These are phyloP conservation scores for Teratosphaeria pseudoeucalypti DNA, from an alignment of 2,329 filamentous ascomycete genomes.

Conservation along the genomic window DNA sequence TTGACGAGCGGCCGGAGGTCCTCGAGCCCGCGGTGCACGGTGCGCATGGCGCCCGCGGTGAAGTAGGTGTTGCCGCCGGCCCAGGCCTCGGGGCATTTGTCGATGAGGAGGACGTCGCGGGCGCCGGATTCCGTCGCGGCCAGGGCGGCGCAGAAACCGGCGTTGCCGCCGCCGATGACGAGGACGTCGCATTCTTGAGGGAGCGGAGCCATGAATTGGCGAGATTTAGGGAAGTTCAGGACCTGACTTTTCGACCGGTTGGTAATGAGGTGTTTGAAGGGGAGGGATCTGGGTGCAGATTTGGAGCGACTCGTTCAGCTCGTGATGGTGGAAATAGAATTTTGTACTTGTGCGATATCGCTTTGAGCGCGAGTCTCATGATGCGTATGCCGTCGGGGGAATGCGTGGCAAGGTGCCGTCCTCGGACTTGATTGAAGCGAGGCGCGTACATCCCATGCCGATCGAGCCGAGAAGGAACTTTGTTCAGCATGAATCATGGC, in stretches of 20 bases:
- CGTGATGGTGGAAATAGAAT: background rate
- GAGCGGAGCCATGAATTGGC: background rate
- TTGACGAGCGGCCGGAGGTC: slow-evolving; percentile 53
- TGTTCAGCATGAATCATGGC: background rate
- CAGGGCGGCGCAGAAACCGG: slow-evolving; percentile 46
- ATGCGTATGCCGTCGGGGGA: background rate
- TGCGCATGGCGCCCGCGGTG: slow-evolving; percentile 55
- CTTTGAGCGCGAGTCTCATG: background rate
- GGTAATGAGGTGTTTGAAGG: too few relatives aligned
- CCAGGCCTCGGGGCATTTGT: slow-evolving; percentile 49
- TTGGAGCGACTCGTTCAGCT: too few relatives aligned
- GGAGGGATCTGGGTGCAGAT: too few relatives aligned
- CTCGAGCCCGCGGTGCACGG: slow-evolving; percentile 42
- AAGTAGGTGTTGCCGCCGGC: slow-evolving; percentile 56
- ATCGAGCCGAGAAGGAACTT: background rate
- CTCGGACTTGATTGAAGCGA: background rate
- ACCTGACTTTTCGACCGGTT: background rate
- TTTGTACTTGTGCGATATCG: background rate
- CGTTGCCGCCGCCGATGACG: slow-evolving; percentile 54
- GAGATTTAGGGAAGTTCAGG: background rate
- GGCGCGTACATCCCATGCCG: background rate
- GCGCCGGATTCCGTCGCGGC: slow-evolving; percentile 28
- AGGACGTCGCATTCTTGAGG: slow-evolving; percentile 30
- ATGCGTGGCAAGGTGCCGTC: background rate
- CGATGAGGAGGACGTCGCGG: slow-evolving; percentile 43